Conservation (phyloP, 345 rosid species). For the Hibiscus tridactylites region DNA sequence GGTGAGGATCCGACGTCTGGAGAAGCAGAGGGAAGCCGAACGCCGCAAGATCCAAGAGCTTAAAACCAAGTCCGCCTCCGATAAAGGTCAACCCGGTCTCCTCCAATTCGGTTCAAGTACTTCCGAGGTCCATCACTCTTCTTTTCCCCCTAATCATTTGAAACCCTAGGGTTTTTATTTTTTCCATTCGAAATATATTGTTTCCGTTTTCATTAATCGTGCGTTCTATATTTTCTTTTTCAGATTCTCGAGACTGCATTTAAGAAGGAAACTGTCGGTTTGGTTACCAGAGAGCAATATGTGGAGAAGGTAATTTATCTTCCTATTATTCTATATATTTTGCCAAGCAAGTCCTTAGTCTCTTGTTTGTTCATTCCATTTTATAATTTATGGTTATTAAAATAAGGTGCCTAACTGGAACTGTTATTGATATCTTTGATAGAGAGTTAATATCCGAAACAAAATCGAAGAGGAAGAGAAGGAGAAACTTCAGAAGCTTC, state of each 20-base stretch:
- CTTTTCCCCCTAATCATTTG: neutral
- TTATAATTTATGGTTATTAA: neutral
- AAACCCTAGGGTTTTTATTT: conserved; percentile 8
- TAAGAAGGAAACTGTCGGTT: conserved; percentile 98
- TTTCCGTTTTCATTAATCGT: no score
- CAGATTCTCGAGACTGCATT: conserved; percentile 98
- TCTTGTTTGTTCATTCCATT: neutral
- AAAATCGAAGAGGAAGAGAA: conserved; percentile 96
- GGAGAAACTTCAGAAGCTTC: conserved; percentile 91
- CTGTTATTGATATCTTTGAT: neutral
- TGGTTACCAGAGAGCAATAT: conserved; percentile 94
- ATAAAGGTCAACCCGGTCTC: conserved; percentile 76
- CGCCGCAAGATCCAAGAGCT: conserved; percentile 95
- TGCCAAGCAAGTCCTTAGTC: no score
- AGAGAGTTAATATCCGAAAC: conserved; percentile 92
- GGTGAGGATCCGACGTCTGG: conserved; percentile 91
- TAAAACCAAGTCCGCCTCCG: conserved; percentile 79
- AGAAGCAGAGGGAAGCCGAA: conserved; percentile 98
- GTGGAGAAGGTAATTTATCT: conserved; percentile 77
- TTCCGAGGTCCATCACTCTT: conserved; percentile 52
- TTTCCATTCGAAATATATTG: neutral
- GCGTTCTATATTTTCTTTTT: neutral
- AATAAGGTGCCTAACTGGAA: neutral
- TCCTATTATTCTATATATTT: no score
- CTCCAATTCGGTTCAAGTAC: conserved; percentile 95